phyloP scores from a whole-genome alignment of 352 stramenopile genomes.

The Achlya hypogyna region DNA sequence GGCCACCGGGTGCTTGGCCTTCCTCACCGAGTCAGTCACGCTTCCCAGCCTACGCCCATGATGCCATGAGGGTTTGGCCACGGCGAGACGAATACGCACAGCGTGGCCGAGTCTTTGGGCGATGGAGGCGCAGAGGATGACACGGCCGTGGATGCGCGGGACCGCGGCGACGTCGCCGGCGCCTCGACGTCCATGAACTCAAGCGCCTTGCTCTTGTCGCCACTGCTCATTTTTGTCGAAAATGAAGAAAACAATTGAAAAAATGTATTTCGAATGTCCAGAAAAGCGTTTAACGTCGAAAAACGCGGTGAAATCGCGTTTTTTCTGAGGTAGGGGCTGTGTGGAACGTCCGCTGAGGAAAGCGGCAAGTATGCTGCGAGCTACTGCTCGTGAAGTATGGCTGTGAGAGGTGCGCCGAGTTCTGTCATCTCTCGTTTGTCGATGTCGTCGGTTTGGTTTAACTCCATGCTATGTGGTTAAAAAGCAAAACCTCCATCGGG shows the following conservation, averaged over 20 bases:
- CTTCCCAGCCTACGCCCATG: constrained; percentile 39
- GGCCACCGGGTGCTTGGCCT: constrained; percentile 88
- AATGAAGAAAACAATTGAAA: no score
- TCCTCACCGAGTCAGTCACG: constrained; percentile 55
- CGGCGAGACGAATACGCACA: not conserved
- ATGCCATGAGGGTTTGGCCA: not conserved
- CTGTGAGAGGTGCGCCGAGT: no score
- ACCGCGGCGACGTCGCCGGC: constrained; percentile 13
- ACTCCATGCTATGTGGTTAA: no score
- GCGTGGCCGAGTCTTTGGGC: not conserved
- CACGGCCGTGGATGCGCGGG: constrained; percentile 2
- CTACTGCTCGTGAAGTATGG: no score
- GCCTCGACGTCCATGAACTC: constrained; percentile 72
- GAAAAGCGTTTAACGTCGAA: not conserved
- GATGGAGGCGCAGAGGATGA: not conserved
- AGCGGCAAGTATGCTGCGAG: no score
- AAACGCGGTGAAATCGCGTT: no score
- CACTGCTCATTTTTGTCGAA: not conserved
- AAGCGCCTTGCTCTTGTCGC: constrained; percentile 30
- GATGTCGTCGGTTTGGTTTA: no score
- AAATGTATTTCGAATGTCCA: not conserved
- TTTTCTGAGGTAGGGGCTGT: no score
- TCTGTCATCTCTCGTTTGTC: no score
- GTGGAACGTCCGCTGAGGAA: no score
- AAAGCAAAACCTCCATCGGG: no score